Evolutionary conservation across 345 rosid species (phyloP), one percentile per base, ranked within the genome.

Genomic region (Eucalyptus erythrocorys): DNA sequence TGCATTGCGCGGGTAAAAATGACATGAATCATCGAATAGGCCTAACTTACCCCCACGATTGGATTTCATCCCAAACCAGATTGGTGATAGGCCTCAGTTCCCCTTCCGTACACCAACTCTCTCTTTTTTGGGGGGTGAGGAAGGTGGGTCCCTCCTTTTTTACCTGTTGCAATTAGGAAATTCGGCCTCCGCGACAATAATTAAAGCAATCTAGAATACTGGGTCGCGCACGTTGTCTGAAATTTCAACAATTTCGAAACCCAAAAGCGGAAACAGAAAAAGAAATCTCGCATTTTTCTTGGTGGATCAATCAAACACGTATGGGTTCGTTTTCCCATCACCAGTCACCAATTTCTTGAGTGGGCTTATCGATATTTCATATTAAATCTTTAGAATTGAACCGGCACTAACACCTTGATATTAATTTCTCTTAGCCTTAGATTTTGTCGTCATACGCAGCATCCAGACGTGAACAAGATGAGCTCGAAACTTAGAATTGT

Each of bases 171-270:
- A 76, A 76, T 21, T 10, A 4, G 27, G 15, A 21, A 37, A 76
- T 19, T 76, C 15, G 47, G 47, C 27, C 82, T 76, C 82, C 47
- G 5, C 82, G 15, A 6, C 47, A 4, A 37, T 40, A 40, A 40
- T 19, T 9, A 19, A 21, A 2, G 0, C 12, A 1, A 71, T 71
- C 47, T 6, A 11, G 15, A 6, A 76, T 6, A 6, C 27, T 0
- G 3, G 47, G 84, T 11, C 16, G 4, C 14, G 27, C 16, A 21
- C 84, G 2, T 10, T 76, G 84, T 76, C 84, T 22, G 84, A 37
- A 21, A 37, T 76, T 76, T 76, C 84, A 76, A 40, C 47, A 12
- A 21, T 21, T 42, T 40, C 84, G 84, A 21, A 10, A 76, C 47
- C 84, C 84, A 10, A 21, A 40, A 37, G 82, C 15, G 47, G 40